Conservation (phyloP, 352 stramenopile species). For the Phytophthora chlamydospora region DNA sequence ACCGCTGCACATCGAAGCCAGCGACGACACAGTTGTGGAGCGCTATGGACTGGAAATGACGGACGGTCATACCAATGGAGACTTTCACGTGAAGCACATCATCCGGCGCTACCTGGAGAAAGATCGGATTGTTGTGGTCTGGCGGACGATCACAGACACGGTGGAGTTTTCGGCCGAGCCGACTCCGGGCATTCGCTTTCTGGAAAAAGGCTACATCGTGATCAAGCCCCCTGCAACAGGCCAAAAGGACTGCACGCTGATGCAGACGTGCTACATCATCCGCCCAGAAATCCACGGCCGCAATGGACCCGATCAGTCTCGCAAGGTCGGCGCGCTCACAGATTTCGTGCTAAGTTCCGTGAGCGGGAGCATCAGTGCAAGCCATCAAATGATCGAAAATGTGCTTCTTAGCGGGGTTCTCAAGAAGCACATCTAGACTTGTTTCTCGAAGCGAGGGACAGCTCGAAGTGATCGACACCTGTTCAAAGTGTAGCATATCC, state of each 20-base stretch:
- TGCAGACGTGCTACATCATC: conserved; percentile 54
- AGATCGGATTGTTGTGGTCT: conserved; percentile 43
- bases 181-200: conserved; percentile 41
- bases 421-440: conserved; percentile 21
- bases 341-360: conserved; percentile 57
- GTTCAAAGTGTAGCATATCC: conserved; percentile 15
- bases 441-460: too few relatives aligned
- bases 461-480: not conserved
- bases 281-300: conserved; percentile 39
- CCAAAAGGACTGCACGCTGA: conserved; percentile 34
- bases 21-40: conserved; percentile 41
- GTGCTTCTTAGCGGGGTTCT: conserved; percentile 42
- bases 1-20: conserved; percentile 41
- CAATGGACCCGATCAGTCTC: conserved; percentile 32
- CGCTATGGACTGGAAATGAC: conserved; percentile 40
- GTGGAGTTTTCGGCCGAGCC: conserved; percentile 46
- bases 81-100: conserved; percentile 44
- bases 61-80: conserved; percentile 39
- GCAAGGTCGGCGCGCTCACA: conserved; percentile 50
- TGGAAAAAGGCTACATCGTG: conserved; percentile 51
- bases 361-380: conserved; percentile 44
- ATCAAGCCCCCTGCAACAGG: conserved; percentile 38
- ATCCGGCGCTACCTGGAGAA: conserved; percentile 41
- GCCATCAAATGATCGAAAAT: conserved; percentile 65
- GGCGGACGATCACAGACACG: conserved; percentile 45